Evolutionary conservation across 2,329 filamentous ascomycete genomes (phyloP).

Genomic region (Myriosclerotinia scirpicola): DNA sequence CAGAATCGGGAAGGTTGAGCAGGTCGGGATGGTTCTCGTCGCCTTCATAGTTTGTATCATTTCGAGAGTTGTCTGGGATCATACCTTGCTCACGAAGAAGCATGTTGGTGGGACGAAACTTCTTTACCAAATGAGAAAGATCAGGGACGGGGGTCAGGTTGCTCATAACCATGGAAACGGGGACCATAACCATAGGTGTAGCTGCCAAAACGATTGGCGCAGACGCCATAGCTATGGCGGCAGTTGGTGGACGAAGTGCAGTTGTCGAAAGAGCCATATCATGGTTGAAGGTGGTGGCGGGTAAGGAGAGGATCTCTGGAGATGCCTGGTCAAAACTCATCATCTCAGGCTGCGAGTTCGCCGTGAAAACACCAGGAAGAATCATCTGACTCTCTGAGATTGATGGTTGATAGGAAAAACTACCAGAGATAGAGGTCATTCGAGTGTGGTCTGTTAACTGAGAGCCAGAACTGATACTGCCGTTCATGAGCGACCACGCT

Average conservation of each 20-base stretch:
- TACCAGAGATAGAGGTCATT: not conserved
- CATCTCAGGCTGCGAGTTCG: not conserved
- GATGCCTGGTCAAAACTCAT: not conserved
- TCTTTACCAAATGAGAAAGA: constrained; percentile 4
- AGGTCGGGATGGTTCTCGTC: constrained; percentile 20
- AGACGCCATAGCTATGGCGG: not conserved
- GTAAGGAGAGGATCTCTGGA: not conserved
- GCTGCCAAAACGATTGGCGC: not conserved
- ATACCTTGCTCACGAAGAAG: constrained; percentile 17
- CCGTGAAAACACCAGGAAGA: not conserved
- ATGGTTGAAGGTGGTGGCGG: not conserved
- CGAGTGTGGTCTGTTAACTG: not conserved
- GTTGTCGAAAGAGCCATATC: no score
- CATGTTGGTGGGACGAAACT: constrained; percentile 19
- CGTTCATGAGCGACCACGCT: not conserved
- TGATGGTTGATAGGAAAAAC: not conserved
- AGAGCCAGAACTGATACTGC: not conserved
- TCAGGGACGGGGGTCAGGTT: not conserved
- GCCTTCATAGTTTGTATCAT: constrained; percentile 12
- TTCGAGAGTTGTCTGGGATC: not conserved
- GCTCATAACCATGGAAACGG: not conserved
- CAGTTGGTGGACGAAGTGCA: not conserved
- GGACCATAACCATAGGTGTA: not conserved
- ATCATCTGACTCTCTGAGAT: not conserved
- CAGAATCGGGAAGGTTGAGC: constrained; percentile 22